Conservation (phyloP, 1,139 yeast genomes). For the Yamadazyma atmosphaerica region DNA sequence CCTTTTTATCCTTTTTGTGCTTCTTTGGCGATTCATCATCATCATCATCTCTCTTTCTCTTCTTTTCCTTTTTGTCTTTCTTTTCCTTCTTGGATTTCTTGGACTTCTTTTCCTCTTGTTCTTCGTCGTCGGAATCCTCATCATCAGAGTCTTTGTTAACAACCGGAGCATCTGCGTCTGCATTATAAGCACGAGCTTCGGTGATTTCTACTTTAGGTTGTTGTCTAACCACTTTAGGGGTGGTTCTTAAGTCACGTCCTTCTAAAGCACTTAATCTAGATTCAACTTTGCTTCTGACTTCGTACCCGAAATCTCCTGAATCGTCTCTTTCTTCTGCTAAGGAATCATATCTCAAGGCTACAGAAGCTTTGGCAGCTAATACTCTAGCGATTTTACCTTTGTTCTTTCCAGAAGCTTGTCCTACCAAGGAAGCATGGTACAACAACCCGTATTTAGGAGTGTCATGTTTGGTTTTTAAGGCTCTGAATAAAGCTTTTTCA, state of each 20-base stretch:
- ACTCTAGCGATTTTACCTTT: constrained; percentile 99
- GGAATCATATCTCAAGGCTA: constrained; percentile 94
- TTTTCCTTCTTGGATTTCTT: constrained; percentile 25
- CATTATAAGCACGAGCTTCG: constrained; percentile 87
- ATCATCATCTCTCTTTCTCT: constrained; percentile 44
- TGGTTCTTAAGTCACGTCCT: constrained; percentile 89
- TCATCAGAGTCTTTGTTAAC: constrained; percentile 46
- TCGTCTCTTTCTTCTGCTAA: constrained; percentile 96
- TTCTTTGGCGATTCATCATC: constrained; percentile 32
- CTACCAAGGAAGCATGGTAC: constrained; percentile 95
- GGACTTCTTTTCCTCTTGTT: constrained; percentile 38
- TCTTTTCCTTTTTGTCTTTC: constrained; percentile 44
- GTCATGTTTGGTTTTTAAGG: constrained; percentile 96
- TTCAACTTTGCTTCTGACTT: constrained; percentile 92
- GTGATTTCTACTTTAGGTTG: constrained; percentile 81
- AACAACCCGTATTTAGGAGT: constrained; percentile 98
- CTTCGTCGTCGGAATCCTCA: constrained; percentile 48
- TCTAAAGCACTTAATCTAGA: constrained; percentile 91
- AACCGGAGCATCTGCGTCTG: constrained; percentile 73
- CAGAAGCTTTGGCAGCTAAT: constrained; percentile 97
- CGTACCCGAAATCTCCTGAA: constrained; percentile 89
- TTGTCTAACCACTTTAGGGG: constrained; percentile 72
- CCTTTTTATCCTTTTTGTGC: constrained; percentile 35
- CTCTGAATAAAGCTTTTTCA: constrained; percentile 98
- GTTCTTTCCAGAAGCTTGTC: constrained; percentile 94